Conservation (phyloP, 371 early-diverging fungal species). For the Funneliformis caledonium region DNA sequence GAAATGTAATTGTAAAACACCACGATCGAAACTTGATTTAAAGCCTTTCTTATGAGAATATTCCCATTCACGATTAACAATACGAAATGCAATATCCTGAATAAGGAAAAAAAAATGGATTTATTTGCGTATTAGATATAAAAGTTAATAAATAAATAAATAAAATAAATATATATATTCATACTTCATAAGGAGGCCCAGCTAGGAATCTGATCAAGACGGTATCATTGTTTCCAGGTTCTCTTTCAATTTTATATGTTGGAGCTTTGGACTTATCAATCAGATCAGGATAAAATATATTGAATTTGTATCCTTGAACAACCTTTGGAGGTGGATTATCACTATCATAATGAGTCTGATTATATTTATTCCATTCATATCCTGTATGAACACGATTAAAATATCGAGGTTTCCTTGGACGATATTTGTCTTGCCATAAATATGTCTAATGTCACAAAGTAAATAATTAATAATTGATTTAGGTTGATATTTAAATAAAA, state of each 20-base stretch:
- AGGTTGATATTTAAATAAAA: not conserved
- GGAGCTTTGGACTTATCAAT: conserved; percentile 88
- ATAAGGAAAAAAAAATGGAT: not conserved
- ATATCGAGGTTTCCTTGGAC: conserved; percentile 93
- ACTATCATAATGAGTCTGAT: conserved; percentile 94
- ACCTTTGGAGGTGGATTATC: conserved; percentile 98
- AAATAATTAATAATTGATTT: not conserved
- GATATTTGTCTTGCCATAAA: conserved; percentile 90
- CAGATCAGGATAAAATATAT: conserved; percentile 96
- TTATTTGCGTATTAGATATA: not conserved
- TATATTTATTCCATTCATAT: conserved; percentile 99
- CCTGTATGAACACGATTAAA: conserved; percentile 95
- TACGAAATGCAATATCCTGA: conserved; percentile 89
- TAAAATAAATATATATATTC: not conserved
- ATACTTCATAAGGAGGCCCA: conserved; percentile 89
- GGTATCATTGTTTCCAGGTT: conserved; percentile 76
- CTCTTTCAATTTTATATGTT: conserved; percentile 83
- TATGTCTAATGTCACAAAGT: conserved; percentile 55
- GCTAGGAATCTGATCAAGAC: conserved; percentile 88
- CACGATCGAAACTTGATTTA: conserved; percentile 87
- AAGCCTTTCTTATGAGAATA: conserved; percentile 91
- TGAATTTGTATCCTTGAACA: conserved; percentile 95
- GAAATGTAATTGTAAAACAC: conserved; percentile 91
- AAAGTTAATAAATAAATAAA: not conserved
- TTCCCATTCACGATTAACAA: conserved; percentile 96